A percentile compares a stretch with the other conserved stretches of the same genome.
Evolutionary conservation across 1,139 yeast genomes (phyloP).

Genomic region (Magnusiomyces paraingens): DNA sequence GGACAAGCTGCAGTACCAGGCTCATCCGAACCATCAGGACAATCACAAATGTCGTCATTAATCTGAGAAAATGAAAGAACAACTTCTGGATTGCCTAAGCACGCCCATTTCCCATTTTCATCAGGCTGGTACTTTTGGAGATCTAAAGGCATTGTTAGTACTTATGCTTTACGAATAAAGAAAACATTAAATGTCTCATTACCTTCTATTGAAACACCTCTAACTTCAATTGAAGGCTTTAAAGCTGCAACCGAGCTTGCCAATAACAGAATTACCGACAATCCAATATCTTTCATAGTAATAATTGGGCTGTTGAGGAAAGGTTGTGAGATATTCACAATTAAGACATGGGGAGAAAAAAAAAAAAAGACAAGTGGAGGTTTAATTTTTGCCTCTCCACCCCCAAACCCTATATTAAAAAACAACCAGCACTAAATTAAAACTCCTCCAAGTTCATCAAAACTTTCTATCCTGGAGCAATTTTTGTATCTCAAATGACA

Average conservation of each 20-base stretch:
- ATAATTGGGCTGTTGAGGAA: background rate
- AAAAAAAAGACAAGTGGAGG: conserved; percentile 7
- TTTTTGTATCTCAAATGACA: background rate
- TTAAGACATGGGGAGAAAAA: background rate
- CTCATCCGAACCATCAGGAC: conserved; percentile 97
- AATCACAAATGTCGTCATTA: conserved; percentile 88
- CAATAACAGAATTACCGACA: conserved; percentile 8
- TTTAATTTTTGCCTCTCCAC: background rate
- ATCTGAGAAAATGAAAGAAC: conserved; percentile 53
- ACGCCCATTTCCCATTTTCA: conserved; percentile 52
- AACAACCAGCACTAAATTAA: conserved; percentile 2
- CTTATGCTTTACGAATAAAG: too few species aligned
- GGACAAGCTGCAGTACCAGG: conserved; percentile 90
- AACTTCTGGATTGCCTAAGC: conserved; percentile 61
- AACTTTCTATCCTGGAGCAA: background rate
- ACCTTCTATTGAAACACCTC: conserved; percentile 15
- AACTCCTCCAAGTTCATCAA: background rate
- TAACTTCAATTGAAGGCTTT: background rate
- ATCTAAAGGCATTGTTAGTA: conserved; percentile 18
- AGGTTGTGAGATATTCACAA: too few species aligned
- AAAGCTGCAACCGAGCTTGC: conserved; percentile 6
- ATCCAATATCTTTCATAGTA: conserved; percentile 5
- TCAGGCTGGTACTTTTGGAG: conserved; percentile 51
- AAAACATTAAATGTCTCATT: background rate
- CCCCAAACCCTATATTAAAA: conserved; percentile 4